These are phyloP conservation scores for Sphaceloma murrayae DNA, from an alignment of 2,329 filamentous ascomycete species.

Conservation along the genomic window DNA sequence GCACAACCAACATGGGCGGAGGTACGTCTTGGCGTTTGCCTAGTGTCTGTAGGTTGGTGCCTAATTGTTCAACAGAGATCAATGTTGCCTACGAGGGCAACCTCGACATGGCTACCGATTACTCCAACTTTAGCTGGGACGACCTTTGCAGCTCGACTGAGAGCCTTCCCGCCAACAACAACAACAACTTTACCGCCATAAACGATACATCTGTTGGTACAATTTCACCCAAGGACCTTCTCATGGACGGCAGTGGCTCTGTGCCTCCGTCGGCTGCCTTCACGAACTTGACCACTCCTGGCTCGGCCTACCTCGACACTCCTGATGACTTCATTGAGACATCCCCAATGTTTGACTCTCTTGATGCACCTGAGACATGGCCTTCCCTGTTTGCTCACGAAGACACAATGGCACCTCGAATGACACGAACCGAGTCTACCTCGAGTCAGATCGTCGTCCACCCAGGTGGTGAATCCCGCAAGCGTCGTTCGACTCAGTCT, in stretches of 20 bases:
- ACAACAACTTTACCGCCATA: conserved; percentile 36
- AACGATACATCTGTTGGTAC: conserved; percentile 44
- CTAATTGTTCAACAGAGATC: conserved; percentile 32
- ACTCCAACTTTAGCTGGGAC: conserved; percentile 16
- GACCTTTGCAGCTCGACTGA: conserved; percentile 17
- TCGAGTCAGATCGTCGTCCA: conserved; percentile 32
- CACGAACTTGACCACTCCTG: conserved; percentile 74
- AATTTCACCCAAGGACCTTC: conserved; percentile 74
- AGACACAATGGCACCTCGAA: conserved; percentile 24
- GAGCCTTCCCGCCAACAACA: conserved; percentile 23
- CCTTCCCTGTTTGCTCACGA: conserved; percentile 64
- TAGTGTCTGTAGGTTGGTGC: conserved; percentile 20
- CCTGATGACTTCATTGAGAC: conserved; percentile 63
- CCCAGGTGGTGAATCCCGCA: conserved; percentile 29
- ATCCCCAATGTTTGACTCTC: conserved; percentile 62
- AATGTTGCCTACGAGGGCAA: conserved; percentile 39
- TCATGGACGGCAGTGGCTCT: conserved; percentile 60
- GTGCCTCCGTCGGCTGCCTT: conserved; percentile 73
- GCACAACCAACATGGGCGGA: conserved; percentile 48
- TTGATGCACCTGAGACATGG: conserved; percentile 52
- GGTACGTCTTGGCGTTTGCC: conserved; percentile 36
- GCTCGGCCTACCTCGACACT: conserved; percentile 64
- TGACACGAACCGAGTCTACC: conserved; percentile 33
- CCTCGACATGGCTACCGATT: conserved; percentile 31
- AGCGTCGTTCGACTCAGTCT: conserved; percentile 31